Percentiles rank a stretch among this genome's conserved stretches.
Evolutionary conservation across 2,329 filamentous ascomycete species (phyloP).

Genomic region (Colletotrichum lini): DNA sequence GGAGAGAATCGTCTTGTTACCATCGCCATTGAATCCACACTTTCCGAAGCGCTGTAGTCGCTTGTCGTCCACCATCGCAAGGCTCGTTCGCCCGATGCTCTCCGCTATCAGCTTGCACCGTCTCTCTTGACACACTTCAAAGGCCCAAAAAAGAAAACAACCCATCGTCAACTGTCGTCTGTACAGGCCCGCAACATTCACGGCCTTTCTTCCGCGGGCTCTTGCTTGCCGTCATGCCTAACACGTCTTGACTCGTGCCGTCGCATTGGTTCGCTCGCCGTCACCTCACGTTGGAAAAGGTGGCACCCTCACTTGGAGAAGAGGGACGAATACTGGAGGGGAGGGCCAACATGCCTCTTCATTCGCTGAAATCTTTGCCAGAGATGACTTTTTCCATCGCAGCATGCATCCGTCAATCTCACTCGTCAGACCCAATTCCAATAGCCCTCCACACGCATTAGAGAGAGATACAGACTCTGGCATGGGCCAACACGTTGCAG

Average conservation of each 20-base stretch:
- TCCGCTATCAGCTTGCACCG: not conserved
- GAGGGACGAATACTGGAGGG: not conserved
- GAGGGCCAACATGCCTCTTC: slow-evolving; percentile 21
- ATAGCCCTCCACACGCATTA: not conserved
- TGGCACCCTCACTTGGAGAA: slow-evolving; percentile 33
- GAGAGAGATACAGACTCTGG: not conserved
- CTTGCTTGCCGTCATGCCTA: slow-evolving; percentile 24
- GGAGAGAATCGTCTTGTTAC: slow-evolving; percentile 14
- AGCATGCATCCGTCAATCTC: slow-evolving; percentile 9
- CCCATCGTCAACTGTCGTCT: not conserved
- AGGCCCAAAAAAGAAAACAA: not conserved
- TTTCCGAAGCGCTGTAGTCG: slow-evolving; percentile 31
- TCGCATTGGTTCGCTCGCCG: slow-evolving; percentile 30
- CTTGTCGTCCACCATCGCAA: slow-evolving; percentile 14
- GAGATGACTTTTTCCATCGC: slow-evolving; percentile 2
- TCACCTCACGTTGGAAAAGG: slow-evolving; percentile 16
- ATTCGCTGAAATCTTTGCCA: slow-evolving; percentile 6
- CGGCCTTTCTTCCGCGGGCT: slow-evolving; percentile 14
- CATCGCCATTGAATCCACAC: slow-evolving; percentile 15
- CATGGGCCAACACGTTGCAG: slow-evolving; percentile 34
- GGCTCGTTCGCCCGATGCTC: slow-evolving; percentile 13
- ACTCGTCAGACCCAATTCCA: slow-evolving; percentile 11
- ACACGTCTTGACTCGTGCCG: slow-evolving; percentile 39
- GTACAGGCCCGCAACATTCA: slow-evolving; percentile 17
- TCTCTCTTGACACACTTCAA: slow-evolving; percentile 6